Evolutionary conservation across 345 rosid species (phyloP).

Genomic region (Eucalyptus cloeziana): DNA sequence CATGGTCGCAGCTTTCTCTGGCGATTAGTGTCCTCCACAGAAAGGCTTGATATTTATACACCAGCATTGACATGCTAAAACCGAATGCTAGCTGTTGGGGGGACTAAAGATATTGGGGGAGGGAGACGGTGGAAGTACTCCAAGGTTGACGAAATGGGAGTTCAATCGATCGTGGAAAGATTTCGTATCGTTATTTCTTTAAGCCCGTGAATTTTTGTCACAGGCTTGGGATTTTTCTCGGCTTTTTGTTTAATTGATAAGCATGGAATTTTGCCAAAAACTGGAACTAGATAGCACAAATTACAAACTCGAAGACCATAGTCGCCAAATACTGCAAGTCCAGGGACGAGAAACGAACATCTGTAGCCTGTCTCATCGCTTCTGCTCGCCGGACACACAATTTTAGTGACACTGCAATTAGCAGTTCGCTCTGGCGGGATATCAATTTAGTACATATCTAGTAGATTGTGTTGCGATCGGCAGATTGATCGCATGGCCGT

Average conservation of each 20-base stretch:
- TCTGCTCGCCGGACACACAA: neutral
- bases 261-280: neutral
- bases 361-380: neutral
- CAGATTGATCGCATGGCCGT: neutral
- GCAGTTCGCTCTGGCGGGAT: neutral
- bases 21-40: neutral
- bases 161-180: neutral
- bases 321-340: neutral
- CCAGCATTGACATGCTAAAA: neutral
- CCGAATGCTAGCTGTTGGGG: neutral
- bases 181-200: neutral
- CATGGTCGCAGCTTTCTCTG: neutral
- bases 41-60: neutral
- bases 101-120: neutral
- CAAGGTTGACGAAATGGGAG: neutral
- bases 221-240: neutral
- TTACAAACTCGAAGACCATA: neutral
- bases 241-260: neutral
- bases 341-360: neutral
- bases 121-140: neutral
- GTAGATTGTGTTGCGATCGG: neutral
- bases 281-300: neutral
- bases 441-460: neutral
- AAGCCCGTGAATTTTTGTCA: neutral
- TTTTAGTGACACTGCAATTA: neutral